Evolutionary conservation across 140 eudicot species (phyloP).

Genomic region (Oenanthe javanica): DNA sequence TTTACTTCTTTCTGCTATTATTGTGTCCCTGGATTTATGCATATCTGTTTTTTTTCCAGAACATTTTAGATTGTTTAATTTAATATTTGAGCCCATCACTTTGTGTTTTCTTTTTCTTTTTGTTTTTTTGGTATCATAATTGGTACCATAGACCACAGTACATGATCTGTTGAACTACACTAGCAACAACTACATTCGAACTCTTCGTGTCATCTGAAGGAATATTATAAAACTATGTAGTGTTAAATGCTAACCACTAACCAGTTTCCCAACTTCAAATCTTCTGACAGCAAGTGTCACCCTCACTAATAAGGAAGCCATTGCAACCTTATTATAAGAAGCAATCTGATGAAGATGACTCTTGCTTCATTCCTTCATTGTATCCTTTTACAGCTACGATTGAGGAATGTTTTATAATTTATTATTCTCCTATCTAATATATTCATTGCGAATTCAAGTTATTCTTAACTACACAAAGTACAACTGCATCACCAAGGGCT

Average conservation of each 20-base stretch:
- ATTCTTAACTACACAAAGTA: constrained; percentile 47
- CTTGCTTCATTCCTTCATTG: constrained; percentile 67
- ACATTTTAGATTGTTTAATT: no score
- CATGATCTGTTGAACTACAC: neutral
- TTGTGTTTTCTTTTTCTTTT: no score
- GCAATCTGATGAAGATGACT: constrained; percentile 74
- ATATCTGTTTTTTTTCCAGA: neutral
- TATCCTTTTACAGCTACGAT: constrained; percentile 38
- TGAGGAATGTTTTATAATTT: neutral
- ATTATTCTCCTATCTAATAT: neutral
- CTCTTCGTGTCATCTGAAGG: neutral
- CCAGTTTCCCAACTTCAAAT: constrained; percentile 1
- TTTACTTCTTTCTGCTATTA: neutral
- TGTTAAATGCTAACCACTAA: constrained; percentile 5
- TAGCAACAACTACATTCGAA: neutral
- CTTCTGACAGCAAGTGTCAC: constrained; percentile 36
- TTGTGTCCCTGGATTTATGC: neutral
- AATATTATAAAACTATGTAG: neutral
- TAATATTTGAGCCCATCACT: neutral
- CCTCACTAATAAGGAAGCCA: constrained; percentile 51
- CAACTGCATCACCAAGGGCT: constrained; percentile 39
- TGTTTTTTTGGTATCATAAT: neutral
- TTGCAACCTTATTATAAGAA: constrained; percentile 73
- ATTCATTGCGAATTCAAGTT: neutral
- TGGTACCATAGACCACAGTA: neutral